Evolutionary conservation across 208 protist species (phyloP), one percentile per base, ranked within the genome.

Genomic region (Wallacemonas rigidus): DNA sequence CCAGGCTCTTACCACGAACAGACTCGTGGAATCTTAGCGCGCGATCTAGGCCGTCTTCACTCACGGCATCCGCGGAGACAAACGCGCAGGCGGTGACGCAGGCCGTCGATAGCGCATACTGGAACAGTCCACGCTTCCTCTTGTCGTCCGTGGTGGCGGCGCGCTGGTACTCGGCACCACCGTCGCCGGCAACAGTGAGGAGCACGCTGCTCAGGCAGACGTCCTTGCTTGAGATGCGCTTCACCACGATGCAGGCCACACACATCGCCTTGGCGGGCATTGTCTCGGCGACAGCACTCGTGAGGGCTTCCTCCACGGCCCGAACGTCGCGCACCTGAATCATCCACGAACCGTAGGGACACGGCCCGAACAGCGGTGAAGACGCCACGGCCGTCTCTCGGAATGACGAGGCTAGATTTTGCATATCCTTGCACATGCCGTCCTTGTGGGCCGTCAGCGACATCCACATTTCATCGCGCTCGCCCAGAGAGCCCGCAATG

Each of bases 321-420:
- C 51, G 54, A 38, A 67, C 50, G 15, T 67, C 74, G n/a, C 40
- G 61, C 3, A 85, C 14, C 11, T 26, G 74, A 61, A 68, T 43
- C 67, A 89, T 71, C 63, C 68, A 74, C 36, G 79, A 68, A 41
- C 60, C 74, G 63, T 74, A 35, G 12, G 84, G 63, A 55, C 64
- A 80, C 3, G 86, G 86, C 11, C 86, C 86, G 60, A 88, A 88
- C n/a, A 88, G 72, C 11, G 81, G 86, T 36, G 86, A 91, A 51
- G 73, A 83, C 41, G 74, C 71, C 64, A 80, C n/a, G 54, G 35
- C 17, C 58, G 82, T 40, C 47, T 58, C 43, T 7, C 67, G 55
- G 61, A 70, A 80, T 3, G 55, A 68, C 9, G 69, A 68, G 15
- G 69, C 75, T 3, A 65, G 14, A 41, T 65, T 65, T 44, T 79